phyloP scores from a whole-genome alignment of 108 stramenopile genomes.

The Skeletonema potamos region DNA sequence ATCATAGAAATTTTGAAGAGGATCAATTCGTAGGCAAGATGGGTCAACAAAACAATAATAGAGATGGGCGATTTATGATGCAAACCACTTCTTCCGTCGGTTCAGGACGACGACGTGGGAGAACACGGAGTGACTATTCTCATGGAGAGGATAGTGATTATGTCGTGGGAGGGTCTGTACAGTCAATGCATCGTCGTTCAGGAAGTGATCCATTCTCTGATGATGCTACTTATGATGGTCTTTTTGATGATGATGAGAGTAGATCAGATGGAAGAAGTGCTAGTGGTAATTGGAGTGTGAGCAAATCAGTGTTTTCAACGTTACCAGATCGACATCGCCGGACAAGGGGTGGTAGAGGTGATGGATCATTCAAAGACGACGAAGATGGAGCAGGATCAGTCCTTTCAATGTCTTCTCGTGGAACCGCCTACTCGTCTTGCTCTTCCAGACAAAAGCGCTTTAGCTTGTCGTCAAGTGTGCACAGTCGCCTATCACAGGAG shows the following conservation, averaged over 20 bases:
- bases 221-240: slow-evolving; percentile 10
- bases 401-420: slow-evolving; percentile 4
- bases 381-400: slow-evolving; percentile 1
- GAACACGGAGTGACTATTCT: slow-evolving; percentile 2
- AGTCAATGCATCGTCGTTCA: not conserved
- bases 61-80: not conserved
- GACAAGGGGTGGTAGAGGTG: not conserved
- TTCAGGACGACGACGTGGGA: not conserved
- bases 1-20: not conserved
- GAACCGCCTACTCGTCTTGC: slow-evolving; percentile 9
- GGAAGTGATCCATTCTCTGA: not conserved
- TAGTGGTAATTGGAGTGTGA: slow-evolving; percentile 14
- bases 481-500: slow-evolving; percentile 4
- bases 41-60: not conserved
- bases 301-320: slow-evolving; percentile 21
- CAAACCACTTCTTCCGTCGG: not conserved
- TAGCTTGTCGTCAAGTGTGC: not conserved
- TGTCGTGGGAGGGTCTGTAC: not conserved
- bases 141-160: slow-evolving; percentile 1
- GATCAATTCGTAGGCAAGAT: not conserved
- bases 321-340: not conserved
- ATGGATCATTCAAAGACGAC: slow-evolving; percentile 11
- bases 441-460: not conserved
- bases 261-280: not conserved
- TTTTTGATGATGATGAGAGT: slow-evolving; percentile 15